Evolutionary conservation across 2,329 filamentous ascomycete species (phyloP), one percentile per base, ranked within the genome.

Genomic region (Colletotrichum lini): DNA sequence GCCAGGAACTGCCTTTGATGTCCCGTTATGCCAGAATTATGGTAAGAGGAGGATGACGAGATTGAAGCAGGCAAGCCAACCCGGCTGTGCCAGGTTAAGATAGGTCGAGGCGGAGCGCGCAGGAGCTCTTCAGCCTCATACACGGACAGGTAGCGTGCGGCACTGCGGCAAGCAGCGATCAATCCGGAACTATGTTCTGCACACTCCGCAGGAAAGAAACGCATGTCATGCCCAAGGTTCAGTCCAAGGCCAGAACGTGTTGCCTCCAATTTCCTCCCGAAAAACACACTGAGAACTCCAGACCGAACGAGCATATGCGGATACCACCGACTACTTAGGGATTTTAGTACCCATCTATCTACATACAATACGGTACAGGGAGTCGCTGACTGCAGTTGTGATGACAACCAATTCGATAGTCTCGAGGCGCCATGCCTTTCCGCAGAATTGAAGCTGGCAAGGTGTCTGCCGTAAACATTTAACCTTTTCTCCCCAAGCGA

Each of bases 81-180:
- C 16, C 35, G 42, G 35, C 23, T n/a, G 21, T 45, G n/a, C 35
- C 40, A 21, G 35, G 50, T 64, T 35, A 61, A 67, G 50, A 47
- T 40, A 30, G 54, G 38, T 15, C 26, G 23, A 57, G 21, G 30
- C 35, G 44, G 52, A 44, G 58, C 13, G 52, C 26, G 21, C 16
- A 18, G 23, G 13, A 26, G 61, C 44, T 21, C 42, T 45, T 67
- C 56, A 61, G 52, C 38, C 44, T 56, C 58, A 50, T 44, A 42
- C n/a, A 44, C n/a, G 45, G 30, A 35, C 30, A 35, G 1, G 30
- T 35, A 35, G 8, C 30, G 30, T 8, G 8, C 30, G 30, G 30
- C 30, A 30, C 6, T 35, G 30, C 8, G 30, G 9, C 2, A 18
- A 18, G 42, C 21, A 35, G 44, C 44, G 21, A 7, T 23, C 42